These are phyloP conservation scores for Cairneyella variabilis DNA, from an alignment of 495 filamentous ascomycete genomes.

Conservation along the genomic window DNA sequence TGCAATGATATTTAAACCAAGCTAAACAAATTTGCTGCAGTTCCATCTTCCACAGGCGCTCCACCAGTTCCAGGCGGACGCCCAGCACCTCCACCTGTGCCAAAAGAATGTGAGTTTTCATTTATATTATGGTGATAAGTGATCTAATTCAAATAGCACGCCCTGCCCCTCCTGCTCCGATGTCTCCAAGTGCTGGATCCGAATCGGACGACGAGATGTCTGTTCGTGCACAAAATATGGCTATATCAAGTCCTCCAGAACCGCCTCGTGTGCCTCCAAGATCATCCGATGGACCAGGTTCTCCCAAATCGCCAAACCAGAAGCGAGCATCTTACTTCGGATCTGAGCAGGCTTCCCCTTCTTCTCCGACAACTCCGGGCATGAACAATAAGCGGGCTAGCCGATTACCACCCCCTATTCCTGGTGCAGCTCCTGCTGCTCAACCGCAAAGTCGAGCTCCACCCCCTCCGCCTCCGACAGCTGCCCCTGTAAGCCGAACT, in stretches of 20 bases:
- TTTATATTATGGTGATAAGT: conserved; percentile 1
- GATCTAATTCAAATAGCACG: conserved; percentile 49
- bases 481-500: conserved; percentile 50
- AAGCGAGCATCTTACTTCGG: conserved; percentile 49
- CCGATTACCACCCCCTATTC: conserved; percentile 46
- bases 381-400: conserved; percentile 47
- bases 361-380: conserved; percentile 41
- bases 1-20: neutral
- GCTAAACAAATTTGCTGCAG: conserved; percentile 29
- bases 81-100: conserved; percentile 66
- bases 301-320: conserved; percentile 49
- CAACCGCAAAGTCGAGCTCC: conserved; percentile 61
- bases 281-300: conserved; percentile 46
- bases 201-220: conserved; percentile 94
- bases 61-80: conserved; percentile 62
- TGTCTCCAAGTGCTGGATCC: conserved; percentile 73
- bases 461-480: conserved; percentile 71
- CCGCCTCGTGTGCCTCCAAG: conserved; percentile 38
- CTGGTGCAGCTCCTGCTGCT: conserved; percentile 45
- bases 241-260: conserved; percentile 35
- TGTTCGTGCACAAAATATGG: conserved; percentile 42
- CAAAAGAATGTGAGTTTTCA: conserved; percentile 58
- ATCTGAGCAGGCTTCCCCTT: conserved; percentile 36
- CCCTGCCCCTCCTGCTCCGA: conserved; percentile 45
- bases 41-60: conserved; percentile 36